Evolutionary conservation across 2,329 filamentous ascomycete genomes (phyloP).

Genomic region (Parascedosporium putredinis): DNA sequence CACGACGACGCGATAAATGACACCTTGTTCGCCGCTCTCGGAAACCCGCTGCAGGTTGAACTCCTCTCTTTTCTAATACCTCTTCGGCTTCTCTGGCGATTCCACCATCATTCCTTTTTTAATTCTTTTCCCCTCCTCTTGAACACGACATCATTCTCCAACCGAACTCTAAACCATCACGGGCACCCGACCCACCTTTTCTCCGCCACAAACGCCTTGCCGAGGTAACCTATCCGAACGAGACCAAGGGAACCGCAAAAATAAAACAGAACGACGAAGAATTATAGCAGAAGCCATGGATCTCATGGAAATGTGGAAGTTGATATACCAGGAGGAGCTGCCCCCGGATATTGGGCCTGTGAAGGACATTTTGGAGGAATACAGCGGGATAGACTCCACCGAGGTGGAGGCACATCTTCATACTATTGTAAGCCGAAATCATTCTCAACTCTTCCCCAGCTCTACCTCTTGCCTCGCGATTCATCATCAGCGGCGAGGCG

Average conservation of each 20-base stretch:
- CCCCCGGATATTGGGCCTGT: constrained; percentile 26
- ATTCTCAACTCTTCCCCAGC: neutral
- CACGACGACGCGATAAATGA: neutral
- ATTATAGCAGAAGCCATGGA: constrained; percentile 8
- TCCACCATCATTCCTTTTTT: too few species aligned
- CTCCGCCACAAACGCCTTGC: too few species aligned
- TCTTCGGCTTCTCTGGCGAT: neutral
- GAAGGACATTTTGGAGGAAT: constrained; percentile 25
- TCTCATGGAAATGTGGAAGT: constrained; percentile 12
- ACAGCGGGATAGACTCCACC: constrained; percentile 25
- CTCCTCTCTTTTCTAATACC: neutral
- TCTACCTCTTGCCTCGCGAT: neutral
- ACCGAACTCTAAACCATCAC: too few species aligned
- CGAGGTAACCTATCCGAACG: too few species aligned
- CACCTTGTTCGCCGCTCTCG: neutral
- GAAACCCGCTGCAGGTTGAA: too few species aligned
- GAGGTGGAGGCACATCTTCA: constrained; percentile 22
- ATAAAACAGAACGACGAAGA: too few species aligned
- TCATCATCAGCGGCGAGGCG: too few species aligned
- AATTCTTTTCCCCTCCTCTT: too few species aligned
- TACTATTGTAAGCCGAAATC: constrained; percentile 10
- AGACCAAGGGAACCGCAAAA: too few species aligned
- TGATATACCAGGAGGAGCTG: constrained; percentile 16
- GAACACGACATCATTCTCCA: too few species aligned
- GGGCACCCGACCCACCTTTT: too few species aligned